A percentile compares a stretch with the other conserved stretches of the same genome.
Conservation (phyloP, 495 filamentous ascomycete genomes). For the Penicillium malachiteum region DNA sequence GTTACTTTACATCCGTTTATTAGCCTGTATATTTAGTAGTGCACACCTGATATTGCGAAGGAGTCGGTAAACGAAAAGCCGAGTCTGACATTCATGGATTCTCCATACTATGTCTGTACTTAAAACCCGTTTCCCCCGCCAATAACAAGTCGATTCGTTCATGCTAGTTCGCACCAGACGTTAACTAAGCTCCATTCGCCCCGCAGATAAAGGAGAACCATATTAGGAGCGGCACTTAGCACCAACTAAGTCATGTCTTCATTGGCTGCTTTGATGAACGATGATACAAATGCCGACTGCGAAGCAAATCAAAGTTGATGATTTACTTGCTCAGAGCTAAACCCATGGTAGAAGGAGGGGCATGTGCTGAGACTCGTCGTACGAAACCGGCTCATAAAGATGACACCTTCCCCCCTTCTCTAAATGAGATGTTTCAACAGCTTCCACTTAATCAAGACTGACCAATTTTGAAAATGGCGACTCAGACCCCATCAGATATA, state of each 20-base stretch:
- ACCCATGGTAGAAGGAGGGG: not conserved
- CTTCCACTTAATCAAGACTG: not conserved
- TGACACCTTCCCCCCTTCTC: not conserved
- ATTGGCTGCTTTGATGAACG: not conserved
- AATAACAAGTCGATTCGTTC: too few species aligned
- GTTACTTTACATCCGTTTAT: too few species aligned
- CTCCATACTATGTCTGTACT: too few species aligned
- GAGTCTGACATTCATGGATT: too few species aligned
- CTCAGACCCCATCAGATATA: constrained; percentile 1
- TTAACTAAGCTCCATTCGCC: too few species aligned
- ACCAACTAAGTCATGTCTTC: not conserved
- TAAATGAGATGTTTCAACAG: not conserved
- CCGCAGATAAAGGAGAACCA: not conserved
- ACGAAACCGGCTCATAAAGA: not conserved
- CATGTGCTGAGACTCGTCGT: not conserved
- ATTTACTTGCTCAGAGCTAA: not conserved
- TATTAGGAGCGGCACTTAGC: not conserved
- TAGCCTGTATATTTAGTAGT: too few species aligned
- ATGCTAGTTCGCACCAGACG: too few species aligned
- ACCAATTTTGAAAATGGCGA: not conserved
- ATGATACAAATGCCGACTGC: not conserved
- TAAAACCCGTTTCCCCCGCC: too few species aligned
- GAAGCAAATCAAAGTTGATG: not conserved
- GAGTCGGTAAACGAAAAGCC: too few species aligned
- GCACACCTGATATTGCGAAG: too few species aligned